Evolutionary conservation across 2,329 filamentous ascomycete genomes (phyloP).

Genomic region (Aspergillus eucalypticola): DNA sequence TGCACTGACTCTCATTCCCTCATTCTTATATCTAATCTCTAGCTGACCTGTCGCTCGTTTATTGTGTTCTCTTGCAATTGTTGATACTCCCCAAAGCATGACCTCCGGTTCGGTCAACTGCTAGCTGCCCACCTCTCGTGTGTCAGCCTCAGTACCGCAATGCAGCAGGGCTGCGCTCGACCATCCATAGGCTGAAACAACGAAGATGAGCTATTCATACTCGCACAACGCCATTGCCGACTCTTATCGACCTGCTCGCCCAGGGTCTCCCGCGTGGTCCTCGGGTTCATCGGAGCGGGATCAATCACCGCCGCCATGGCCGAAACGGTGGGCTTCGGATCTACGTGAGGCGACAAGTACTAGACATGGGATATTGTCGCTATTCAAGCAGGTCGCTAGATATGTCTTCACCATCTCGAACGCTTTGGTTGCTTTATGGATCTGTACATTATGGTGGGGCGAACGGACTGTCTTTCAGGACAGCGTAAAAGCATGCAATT

Average conservation of each 20-base stretch:
- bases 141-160: constrained; percentile 20
- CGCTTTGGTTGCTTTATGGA: constrained; percentile 70
- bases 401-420: constrained; percentile 55
- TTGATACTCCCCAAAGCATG: constrained; percentile 6
- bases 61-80: not conserved
- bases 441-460: constrained; percentile 77
- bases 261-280: constrained; percentile 14
- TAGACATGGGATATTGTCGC: constrained; percentile 19
- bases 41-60: constrained; percentile 3
- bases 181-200: constrained; percentile 16
- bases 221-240: constrained; percentile 26
- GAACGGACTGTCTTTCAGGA: constrained; percentile 76
- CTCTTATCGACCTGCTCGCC: constrained; percentile 28
- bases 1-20: not conserved
- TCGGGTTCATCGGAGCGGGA: constrained; percentile 14
- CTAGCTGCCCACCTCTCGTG: not conserved
- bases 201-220: constrained; percentile 40
- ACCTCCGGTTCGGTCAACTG: not conserved
- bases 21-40: not conserved
- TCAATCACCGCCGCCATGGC: constrained; percentile 22
- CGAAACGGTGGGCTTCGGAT: constrained; percentile 26
- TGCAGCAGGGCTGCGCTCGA: constrained; percentile 19
- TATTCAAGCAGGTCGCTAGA: constrained; percentile 16
- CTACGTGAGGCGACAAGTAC: constrained; percentile 13
- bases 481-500: constrained; percentile 71